A percentile compares a stretch with the other conserved stretches of the same genome.
Evolutionary conservation across 2,329 filamentous ascomycete genomes (phyloP).

Genomic region (Diaporthe vexans): DNA sequence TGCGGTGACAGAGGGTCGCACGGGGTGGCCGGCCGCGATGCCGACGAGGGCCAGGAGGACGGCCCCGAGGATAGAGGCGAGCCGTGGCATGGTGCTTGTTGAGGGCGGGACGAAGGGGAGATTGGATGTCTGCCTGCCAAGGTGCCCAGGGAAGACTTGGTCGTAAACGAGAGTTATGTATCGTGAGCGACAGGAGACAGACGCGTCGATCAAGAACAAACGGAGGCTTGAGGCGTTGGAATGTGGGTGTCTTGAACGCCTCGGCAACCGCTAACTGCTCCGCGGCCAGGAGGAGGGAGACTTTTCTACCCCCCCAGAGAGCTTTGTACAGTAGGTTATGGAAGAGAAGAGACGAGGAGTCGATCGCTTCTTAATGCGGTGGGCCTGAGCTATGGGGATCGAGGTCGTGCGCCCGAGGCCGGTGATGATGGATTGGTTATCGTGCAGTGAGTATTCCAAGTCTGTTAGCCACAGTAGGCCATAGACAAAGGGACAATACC

Average conservation of each 20-base stretch:
- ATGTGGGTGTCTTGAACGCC: slow-evolving; percentile 25
- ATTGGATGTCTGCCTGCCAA: neutral
- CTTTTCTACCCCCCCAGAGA: neutral
- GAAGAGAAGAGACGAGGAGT: neutral
- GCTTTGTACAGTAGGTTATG: neutral
- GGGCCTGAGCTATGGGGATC: neutral
- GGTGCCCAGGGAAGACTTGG: neutral
- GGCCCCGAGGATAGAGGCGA: neutral
- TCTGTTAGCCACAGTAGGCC: neutral
- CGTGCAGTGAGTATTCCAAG: neutral
- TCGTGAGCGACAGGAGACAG: neutral
- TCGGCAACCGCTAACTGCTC: slow-evolving; percentile 3
- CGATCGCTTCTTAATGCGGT: slow-evolving; percentile 1
- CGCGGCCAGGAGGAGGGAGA: neutral
- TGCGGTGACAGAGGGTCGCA: neutral
- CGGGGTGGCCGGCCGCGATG: slow-evolving; percentile 18
- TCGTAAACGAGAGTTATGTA: slow-evolving; percentile 12
- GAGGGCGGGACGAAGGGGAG: too few species aligned
- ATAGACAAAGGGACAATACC: neutral
- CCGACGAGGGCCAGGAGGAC: slow-evolving; percentile 7
- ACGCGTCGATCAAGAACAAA: slow-evolving; percentile 14
- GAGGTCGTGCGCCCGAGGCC: slow-evolving; percentile 20
- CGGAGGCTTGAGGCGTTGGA: slow-evolving; percentile 18
- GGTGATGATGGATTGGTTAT: neutral
- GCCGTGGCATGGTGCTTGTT: slow-evolving; percentile 16